Percentiles rank a stretch among this genome's conserved stretches.
Evolutionary conservation across 306 rosid genomes (phyloP).

Genomic region (Sphenostylis stenocarpa): DNA sequence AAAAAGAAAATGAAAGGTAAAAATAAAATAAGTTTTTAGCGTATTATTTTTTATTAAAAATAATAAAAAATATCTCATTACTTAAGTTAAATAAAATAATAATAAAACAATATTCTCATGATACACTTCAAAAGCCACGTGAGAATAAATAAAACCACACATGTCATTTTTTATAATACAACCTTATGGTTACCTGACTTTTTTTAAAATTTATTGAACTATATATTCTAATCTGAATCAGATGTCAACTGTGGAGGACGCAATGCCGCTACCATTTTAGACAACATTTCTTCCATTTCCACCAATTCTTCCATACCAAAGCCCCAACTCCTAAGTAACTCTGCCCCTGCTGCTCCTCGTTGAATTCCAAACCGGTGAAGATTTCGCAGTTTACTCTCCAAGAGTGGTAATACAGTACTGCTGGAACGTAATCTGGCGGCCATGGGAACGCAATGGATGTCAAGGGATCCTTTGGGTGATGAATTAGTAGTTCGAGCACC

Average conservation of each 20-base stretch:
- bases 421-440: conserved; percentile 86
- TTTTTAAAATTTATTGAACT: not conserved
- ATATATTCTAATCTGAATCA: conserved; percentile 67
- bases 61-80: no score
- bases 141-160: not conserved
- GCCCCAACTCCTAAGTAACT: conserved; percentile 75
- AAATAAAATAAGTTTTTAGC: no score
- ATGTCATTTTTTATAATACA: no score
- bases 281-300: conserved; percentile 78
- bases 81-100: no score
- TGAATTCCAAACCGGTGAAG: conserved; percentile 58
- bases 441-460: conserved; percentile 80
- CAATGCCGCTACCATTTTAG: conserved; percentile 63
- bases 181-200: not conserved
- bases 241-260: conserved; percentile 61
- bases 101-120: no score
- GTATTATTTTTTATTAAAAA: no score
- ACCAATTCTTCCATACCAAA: conserved; percentile 71
- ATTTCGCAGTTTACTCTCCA: conserved; percentile 65
- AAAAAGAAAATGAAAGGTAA: no score
- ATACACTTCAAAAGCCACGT: no score
- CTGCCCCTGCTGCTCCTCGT: conserved; percentile 68
- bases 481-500: conserved; percentile 42
- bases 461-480: conserved; percentile 71
- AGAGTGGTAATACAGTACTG: conserved; percentile 63